A percentile compares a stretch with the other conserved stretches of the same genome.
Evolutionary conservation across 768 basidiomycete genomes (phyloP).

Genomic region (Macrolepiota albuminosa): DNA sequence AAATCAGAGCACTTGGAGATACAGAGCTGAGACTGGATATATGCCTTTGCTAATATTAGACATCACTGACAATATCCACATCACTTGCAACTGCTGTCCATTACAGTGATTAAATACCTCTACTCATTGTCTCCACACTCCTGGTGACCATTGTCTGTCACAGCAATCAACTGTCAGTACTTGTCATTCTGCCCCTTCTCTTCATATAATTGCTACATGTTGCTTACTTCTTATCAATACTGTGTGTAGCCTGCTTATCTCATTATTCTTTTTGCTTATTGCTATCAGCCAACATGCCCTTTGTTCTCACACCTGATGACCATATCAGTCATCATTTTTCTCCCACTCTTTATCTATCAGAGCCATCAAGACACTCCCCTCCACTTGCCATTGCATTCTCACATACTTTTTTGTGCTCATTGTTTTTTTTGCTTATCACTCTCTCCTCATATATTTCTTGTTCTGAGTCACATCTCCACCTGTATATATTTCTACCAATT

Average conservation of each 20-base stretch:
- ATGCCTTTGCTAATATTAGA: neutral
- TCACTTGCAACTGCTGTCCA: neutral
- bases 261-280: neutral
- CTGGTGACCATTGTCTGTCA: neutral
- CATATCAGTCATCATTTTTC: no score
- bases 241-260: neutral
- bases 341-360: no score
- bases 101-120: no score
- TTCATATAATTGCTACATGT: neutral
- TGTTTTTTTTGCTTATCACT: no score
- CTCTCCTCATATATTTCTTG: no score
- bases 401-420: no score
- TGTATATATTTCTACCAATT: no score
- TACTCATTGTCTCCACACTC: neutral
- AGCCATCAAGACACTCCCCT: no score
- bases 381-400: no score
- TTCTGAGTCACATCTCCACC: no score
- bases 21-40: neutral
- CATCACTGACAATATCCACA: neutral
- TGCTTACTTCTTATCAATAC: neutral
- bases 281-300: neutral
- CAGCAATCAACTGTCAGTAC: neutral
- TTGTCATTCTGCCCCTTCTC: neutral
- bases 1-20: neutral
- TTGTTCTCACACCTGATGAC: no score